Conservation (phyloP, 306 rosid genomes). For the Crotalaria pallida region DNA sequence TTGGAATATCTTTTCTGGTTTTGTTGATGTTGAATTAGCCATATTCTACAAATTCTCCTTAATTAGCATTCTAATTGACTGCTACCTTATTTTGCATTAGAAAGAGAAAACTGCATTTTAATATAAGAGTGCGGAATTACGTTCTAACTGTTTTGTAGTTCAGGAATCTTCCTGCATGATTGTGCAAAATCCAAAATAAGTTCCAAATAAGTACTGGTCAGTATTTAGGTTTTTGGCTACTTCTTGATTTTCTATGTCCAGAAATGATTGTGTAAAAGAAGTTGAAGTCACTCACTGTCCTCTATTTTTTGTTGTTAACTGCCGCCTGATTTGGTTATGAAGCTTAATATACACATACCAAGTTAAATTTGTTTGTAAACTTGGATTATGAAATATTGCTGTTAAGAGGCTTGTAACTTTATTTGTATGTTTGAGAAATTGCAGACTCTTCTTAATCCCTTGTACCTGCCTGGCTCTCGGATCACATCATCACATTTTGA, state of each 20-base stretch:
- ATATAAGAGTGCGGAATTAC: neutral
- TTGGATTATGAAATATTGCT: conserved; percentile 5
- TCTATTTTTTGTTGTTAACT: neutral
- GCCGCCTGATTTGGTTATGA: neutral
- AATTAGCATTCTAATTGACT: neutral
- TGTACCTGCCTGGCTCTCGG: conserved; percentile 93
- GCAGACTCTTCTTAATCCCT: conserved; percentile 90
- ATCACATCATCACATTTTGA: conserved; percentile 87
- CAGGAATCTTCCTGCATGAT: no score
- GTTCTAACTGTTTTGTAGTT: no score
- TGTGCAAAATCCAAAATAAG: no score
- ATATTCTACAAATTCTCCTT: neutral
- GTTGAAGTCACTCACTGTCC: no score
- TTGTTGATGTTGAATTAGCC: conserved; percentile 6
- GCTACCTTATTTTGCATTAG: neutral
- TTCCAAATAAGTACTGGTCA: no score
- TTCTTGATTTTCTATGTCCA: no score
- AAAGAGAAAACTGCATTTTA: neutral
- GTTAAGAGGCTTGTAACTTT: neutral
- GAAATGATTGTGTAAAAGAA: no score
- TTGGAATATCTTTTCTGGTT: neutral
- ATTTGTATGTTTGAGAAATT: neutral
- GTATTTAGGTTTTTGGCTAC: no score
- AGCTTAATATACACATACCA: neutral
- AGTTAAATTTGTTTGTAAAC: neutral